These are phyloP conservation scores for Clarireedia monteithiana DNA, from an alignment of 2,329 filamentous ascomycete genomes.

Conservation along the genomic window DNA sequence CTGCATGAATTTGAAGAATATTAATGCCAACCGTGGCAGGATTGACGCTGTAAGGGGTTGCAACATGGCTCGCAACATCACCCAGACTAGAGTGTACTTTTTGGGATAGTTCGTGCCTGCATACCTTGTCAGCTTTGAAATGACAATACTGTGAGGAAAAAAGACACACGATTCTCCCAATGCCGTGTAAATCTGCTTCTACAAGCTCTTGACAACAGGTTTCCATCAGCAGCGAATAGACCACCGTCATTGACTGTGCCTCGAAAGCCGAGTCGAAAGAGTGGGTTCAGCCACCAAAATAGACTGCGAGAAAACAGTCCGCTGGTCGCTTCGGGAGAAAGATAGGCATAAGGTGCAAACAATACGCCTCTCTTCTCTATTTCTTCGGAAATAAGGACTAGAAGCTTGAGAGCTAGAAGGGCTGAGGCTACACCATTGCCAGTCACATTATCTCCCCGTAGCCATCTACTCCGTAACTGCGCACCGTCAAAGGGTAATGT, in stretches of 20 bases:
- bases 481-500: constrained; percentile 20
- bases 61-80: constrained; percentile 13
- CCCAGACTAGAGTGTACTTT: constrained; percentile 16
- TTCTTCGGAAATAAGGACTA: constrained; percentile 18
- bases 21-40: constrained; percentile 12
- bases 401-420: constrained; percentile 6
- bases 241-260: constrained; percentile 26
- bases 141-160: not conserved
- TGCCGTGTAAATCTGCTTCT: constrained; percentile 7
- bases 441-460: not conserved
- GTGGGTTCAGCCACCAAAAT: constrained; percentile 31
- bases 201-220: constrained; percentile 12
- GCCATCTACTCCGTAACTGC: constrained; percentile 15
- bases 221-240: constrained; percentile 18
- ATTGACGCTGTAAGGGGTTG: constrained; percentile 14
- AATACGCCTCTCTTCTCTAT: constrained; percentile 16
- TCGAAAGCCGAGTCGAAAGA: constrained; percentile 28
- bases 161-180: constrained; percentile 13
- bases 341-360: constrained; percentile 3
- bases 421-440: constrained; percentile 7
- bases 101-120: constrained; percentile 10
- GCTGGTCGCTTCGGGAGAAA: constrained; percentile 27
- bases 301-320: constrained; percentile 29
- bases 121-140: constrained; percentile 3
- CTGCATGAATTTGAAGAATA: constrained; percentile 15